Base-by-base conservation (phyloP, 2,329 filamentous ascomycete genomes). In the Pestalotiopsis sp. region DNA sequence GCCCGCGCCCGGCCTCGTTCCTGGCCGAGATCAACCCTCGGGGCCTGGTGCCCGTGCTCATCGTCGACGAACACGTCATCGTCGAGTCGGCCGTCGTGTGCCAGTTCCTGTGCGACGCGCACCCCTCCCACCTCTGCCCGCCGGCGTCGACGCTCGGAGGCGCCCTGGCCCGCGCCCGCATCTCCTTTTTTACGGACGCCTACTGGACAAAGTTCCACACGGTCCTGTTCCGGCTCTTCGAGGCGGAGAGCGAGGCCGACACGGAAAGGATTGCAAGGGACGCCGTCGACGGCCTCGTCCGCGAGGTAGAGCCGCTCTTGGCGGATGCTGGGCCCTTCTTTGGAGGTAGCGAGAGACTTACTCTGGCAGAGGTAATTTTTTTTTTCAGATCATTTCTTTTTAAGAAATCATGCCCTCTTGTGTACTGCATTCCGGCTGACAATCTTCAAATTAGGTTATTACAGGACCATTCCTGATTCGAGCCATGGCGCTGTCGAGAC, bases 1-100 rank as follows among this genome's bases (percentile, higher is more conserved):
- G 68, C 6, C 68, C 65, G 7, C 64, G 68, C 17, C 66, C 68
- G 24, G 44, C 68, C 3, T 58, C 30, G 5, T 68, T 67, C 64
- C 62, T 69, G 59, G 59, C 57, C n/a, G 20, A 52, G 1, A 40
- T 69, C 58, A 69, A 69, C 9, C 68, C 68, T 3, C 68, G 68
- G 10, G 68, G 61, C 3, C 63, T 69, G 35, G 68, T 69, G 20
- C 68, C 68, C 7, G 66, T 68, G 35, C 48, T 69, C 11, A 20
- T 68, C 11, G 66, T 38, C 56, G 64, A 66, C 44, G 64, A 56
- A 52, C 30, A 66, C 13, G n/a, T 68, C 10, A 38, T 69, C 38
- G 60, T 68, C 35, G 68, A 69, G 52, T 69, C 68, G 14, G 66
- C 68, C 39, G 68, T 69, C 17, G 66, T 69, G 11, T 67, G 66